A percentile compares a stretch with the other conserved stretches of the same genome.
Conservation (phyloP, 768 basidiomycete genomes). For the Exidia glandulosa region DNA sequence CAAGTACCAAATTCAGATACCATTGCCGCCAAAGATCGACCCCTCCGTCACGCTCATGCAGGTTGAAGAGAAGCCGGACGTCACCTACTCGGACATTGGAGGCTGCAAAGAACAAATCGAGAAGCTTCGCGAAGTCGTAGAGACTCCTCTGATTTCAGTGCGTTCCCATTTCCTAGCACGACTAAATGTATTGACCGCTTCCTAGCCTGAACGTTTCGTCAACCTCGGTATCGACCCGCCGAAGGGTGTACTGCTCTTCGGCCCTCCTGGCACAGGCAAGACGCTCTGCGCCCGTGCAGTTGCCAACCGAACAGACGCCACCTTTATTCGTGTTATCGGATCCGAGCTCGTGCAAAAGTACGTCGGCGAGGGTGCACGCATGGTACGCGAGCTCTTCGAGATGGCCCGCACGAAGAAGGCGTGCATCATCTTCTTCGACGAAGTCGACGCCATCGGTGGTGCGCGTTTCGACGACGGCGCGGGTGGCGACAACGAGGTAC, state of each 20-base stretch:
- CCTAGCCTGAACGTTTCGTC: slow-evolving; percentile 95
- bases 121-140: slow-evolving; percentile 96
- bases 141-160: slow-evolving; percentile 88
- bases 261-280: slow-evolving; percentile 96
- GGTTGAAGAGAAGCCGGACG: slow-evolving; percentile 96
- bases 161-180: slow-evolving; percentile 17
- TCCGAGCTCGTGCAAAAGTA: slow-evolving; percentile 99
- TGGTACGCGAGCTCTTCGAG: slow-evolving; percentile 98
- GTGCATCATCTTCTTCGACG: slow-evolving; percentile 99
- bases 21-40: slow-evolving; percentile 96
- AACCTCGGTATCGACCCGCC: slow-evolving; percentile 98
- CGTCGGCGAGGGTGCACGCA: slow-evolving; percentile 95
- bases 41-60: slow-evolving; percentile 99
- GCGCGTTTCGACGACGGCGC: slow-evolving; percentile 98
- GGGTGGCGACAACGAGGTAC: slow-evolving; percentile 98
- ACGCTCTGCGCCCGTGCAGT: slow-evolving; percentile 97
- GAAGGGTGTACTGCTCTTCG: slow-evolving; percentile 92
- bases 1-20: slow-evolving; percentile 98
- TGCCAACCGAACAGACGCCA: slow-evolving; percentile 96
- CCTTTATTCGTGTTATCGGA: slow-evolving; percentile 98
- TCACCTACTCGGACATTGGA: slow-evolving; percentile 95
- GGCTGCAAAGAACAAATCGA: slow-evolving; percentile 99
- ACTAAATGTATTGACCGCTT: neutral
- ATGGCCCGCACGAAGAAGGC: slow-evolving; percentile 99
- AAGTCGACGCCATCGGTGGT: slow-evolving; percentile 96